Percentiles rank a stretch among this genome's conserved stretches.
Conservation (phyloP, 1,139 yeast species). For the Diutina siamensis region DNA sequence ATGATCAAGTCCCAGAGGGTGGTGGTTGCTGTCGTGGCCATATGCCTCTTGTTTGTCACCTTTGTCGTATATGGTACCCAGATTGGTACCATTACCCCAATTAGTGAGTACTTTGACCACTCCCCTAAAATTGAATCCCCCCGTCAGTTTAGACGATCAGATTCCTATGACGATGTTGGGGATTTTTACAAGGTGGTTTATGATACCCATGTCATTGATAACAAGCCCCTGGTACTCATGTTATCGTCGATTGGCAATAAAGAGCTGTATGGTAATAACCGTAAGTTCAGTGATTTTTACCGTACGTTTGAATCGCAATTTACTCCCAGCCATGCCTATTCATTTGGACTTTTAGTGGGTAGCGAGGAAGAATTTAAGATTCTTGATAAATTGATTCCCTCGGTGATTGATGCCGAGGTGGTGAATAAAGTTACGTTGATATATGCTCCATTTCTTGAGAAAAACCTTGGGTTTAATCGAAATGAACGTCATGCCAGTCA, state of each 20-base stretch:
- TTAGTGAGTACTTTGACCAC: too few relatives aligned
- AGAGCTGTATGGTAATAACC: neutral
- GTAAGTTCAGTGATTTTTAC: neutral
- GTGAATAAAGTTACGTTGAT: slow-evolving; percentile 3
- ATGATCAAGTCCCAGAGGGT: too few relatives aligned
- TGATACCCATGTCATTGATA: neutral
- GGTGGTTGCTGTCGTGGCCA: too few relatives aligned
- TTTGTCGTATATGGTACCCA: too few relatives aligned
- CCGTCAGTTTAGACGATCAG: neutral
- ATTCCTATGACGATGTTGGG: neutral
- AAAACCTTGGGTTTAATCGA: slow-evolving; percentile 1
- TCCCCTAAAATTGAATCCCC: too few relatives aligned
- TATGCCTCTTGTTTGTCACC: too few relatives aligned
- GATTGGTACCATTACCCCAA: too few relatives aligned
- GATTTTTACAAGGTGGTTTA: neutral
- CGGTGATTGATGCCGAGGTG: neutral
- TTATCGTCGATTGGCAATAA: neutral
- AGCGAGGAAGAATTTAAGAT: neutral
- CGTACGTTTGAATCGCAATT: neutral
- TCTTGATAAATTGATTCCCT: neutral
- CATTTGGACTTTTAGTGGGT: neutral
- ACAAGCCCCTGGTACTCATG: neutral
- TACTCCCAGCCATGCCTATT: neutral
- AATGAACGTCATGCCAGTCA: neutral
- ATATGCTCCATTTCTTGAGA: slow-evolving; percentile 4